phyloP scores from a whole-genome alignment of 2,329 filamentous ascomycete genomes.

The Penicillium sp. region DNA sequence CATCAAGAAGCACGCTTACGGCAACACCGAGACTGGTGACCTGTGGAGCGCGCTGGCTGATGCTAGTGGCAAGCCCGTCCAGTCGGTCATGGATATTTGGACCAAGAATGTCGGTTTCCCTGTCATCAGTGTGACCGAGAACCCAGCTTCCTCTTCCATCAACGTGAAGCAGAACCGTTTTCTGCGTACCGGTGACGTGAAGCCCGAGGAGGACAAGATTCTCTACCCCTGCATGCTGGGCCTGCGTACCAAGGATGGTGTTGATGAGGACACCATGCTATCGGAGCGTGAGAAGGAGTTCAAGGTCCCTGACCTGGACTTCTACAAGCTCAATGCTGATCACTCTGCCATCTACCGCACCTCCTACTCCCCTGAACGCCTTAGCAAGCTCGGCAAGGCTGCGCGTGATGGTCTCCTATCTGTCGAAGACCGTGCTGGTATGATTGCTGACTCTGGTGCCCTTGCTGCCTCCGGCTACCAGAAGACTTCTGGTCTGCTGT shows the following conservation, averaged over 20 bases:
- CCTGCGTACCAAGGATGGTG: slow-evolving; percentile 76
- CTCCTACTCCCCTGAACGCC: slow-evolving; percentile 76
- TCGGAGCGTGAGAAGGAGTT: slow-evolving; percentile 71
- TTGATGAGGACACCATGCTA: slow-evolving; percentile 74
- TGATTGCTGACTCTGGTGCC: slow-evolving; percentile 90
- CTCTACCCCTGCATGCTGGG: slow-evolving; percentile 88
- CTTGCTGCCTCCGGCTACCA: slow-evolving; percentile 88
- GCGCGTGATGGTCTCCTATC: slow-evolving; percentile 76
- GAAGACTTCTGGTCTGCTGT: slow-evolving; percentile 85
- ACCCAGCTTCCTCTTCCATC: slow-evolving; percentile 68
- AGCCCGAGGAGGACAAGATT: slow-evolving; percentile 85
- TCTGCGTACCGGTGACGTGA: slow-evolving; percentile 86
- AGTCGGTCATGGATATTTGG: slow-evolving; percentile 91
- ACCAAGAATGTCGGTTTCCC: slow-evolving; percentile 95
- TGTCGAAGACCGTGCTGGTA: slow-evolving; percentile 88
- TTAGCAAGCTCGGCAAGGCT: slow-evolving; percentile 82
- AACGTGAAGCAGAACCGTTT: slow-evolving; percentile 94
- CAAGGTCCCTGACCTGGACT: slow-evolving; percentile 74
- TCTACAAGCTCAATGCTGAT: slow-evolving; percentile 96
- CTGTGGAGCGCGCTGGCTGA: slow-evolving; percentile 85
- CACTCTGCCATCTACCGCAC: slow-evolving; percentile 92
- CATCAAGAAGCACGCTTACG: slow-evolving; percentile 94
- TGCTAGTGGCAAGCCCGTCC: slow-evolving; percentile 86
- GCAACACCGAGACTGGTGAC: slow-evolving; percentile 87
- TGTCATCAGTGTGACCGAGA: slow-evolving; percentile 81